A percentile compares a stretch with the other conserved stretches of the same genome.
These are phyloP conservation scores for Sporobolomyces pararoseus DNA, from an alignment of 768 basidiomycete genomes.

Conservation along the genomic window DNA sequence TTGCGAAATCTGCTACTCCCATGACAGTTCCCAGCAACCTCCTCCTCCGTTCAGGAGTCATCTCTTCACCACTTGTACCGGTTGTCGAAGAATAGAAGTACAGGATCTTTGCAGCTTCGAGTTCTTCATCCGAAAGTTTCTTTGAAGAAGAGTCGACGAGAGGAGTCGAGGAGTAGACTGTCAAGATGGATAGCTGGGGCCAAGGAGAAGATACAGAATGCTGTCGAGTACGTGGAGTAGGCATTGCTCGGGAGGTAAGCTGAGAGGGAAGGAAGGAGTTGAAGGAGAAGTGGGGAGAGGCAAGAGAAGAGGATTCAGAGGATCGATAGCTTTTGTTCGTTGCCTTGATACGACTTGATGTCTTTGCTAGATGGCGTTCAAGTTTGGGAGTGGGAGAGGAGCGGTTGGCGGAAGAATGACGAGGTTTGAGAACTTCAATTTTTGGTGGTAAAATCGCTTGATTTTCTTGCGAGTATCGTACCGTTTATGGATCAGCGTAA, in stretches of 20 bases:
- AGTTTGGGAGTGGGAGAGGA: too few species aligned
- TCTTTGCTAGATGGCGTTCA: too few species aligned
- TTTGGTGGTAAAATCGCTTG: too few species aligned
- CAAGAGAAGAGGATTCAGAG: neutral
- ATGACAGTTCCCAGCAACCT: constrained; percentile 31
- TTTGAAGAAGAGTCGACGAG: neutral
- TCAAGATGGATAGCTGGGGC: constrained; percentile 24
- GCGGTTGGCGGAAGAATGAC: too few species aligned
- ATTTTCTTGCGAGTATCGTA: too few species aligned
- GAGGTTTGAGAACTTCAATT: too few species aligned
- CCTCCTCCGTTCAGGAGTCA: neutral
- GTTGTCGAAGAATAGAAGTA: neutral
- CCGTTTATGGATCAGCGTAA: too few species aligned
- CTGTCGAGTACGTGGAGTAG: constrained; percentile 8
- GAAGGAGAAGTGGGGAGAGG: neutral
- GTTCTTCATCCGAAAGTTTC: constrained; percentile 5
- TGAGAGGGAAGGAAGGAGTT: too few species aligned
- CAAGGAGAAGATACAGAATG: constrained; percentile 6
- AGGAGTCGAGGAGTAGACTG: constrained; percentile 18
- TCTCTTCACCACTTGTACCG: neutral
- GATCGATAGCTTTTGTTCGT: too few species aligned
- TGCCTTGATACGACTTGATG: too few species aligned
- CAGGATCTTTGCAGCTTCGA: constrained; percentile 34
- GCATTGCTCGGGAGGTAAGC: neutral
- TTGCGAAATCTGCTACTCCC: constrained; percentile 33